phyloP scores from a whole-genome alignment of 371 early-diverging fungal genomes.

The Mortierella sp. region DNA sequence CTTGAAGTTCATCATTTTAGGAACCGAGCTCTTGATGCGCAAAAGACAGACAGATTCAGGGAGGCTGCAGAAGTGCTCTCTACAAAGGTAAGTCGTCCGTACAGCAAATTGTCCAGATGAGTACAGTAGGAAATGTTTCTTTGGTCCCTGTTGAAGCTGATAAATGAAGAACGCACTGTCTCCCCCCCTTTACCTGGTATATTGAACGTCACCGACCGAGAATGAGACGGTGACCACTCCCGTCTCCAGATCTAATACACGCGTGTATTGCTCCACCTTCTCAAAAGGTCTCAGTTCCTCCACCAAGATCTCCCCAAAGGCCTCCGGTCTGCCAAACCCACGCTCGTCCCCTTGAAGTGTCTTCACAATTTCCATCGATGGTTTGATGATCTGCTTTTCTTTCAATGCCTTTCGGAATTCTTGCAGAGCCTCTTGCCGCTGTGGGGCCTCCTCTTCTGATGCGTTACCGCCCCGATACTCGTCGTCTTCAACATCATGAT shows the following conservation, averaged over 20 bases:
- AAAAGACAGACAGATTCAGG: slow-evolving; percentile 40
- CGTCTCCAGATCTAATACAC: slow-evolving; percentile 32
- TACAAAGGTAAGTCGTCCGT: neutral
- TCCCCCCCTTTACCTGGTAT: slow-evolving; percentile 38
- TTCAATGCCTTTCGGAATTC: slow-evolving; percentile 9
- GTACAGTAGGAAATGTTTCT: neutral
- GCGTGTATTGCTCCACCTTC: slow-evolving; percentile 24
- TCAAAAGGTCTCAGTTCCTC: slow-evolving; percentile 40
- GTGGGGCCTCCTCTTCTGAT: slow-evolving; percentile 12
- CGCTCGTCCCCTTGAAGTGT: slow-evolving; percentile 33
- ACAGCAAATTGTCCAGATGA: neutral
- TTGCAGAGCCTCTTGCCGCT: slow-evolving; percentile 19
- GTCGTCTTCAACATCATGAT: neutral
- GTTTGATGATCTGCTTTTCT: slow-evolving; percentile 20
- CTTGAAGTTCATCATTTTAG: slow-evolving; percentile 42
- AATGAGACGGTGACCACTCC: slow-evolving; percentile 33
- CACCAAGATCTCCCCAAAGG: slow-evolving; percentile 42
- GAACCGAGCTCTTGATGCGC: slow-evolving; percentile 32
- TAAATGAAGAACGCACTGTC: no score
- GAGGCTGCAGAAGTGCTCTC: slow-evolving; percentile 52
- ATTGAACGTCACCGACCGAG: slow-evolving; percentile 15
- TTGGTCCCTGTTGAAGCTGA: neutral
- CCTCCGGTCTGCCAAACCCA: slow-evolving; percentile 36
- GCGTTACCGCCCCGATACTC: slow-evolving; percentile 47
- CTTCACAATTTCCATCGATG: slow-evolving; percentile 18